Evolutionary conservation across 352 stramenopile genomes (phyloP), one percentile per base, ranked within the genome.

Genomic region (Globisporangium yorkense): DNA sequence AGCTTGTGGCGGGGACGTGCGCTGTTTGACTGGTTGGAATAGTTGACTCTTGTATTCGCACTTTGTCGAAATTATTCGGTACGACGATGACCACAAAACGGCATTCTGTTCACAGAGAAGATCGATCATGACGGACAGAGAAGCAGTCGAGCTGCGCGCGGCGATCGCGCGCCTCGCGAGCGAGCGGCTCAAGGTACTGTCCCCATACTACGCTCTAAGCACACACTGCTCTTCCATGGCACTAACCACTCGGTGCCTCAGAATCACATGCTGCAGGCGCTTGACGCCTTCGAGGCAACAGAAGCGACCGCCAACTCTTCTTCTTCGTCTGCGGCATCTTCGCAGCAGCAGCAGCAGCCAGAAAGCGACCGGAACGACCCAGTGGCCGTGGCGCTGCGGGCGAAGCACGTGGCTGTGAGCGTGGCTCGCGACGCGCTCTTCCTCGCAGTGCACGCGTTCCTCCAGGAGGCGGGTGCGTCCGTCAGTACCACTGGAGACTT

Each of bases 191-290:
- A 79, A 78, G 65, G 75, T 84, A 33, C 35, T 29, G 12, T 31
- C 16, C n/a, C 3, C 27, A 13, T 31, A 21, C 15, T 16, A 3
- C 9, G 4, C 5, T 18, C 2, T 44, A 13, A 27, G 5, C 35
- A 15, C 35, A 15, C 35, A 15, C 35, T 15, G 9, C 8, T 1
- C 35, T 15, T 1, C 2, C 8, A 2, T 3, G 35, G 2, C 35
- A 2, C 37, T 43, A 43, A 43, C 37, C 12, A 15, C 37, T 18
- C 12, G 12, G n/a, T 43, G 37, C 37, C 12, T 1, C 57, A 95
- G 85, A 69, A 59, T 46, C 71, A 95, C 68, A 95, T 95, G 83
- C 55, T 80, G 24, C 54, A 66, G 45, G 82, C 83, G n/a, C 51
- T 95, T 15, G 65, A 68, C 13, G 59, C 62, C 16, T 92, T 92